These are phyloP conservation scores for Pinus albicaulis DNA, from an alignment of 75 land plant species.

Conservation along the genomic window DNA sequence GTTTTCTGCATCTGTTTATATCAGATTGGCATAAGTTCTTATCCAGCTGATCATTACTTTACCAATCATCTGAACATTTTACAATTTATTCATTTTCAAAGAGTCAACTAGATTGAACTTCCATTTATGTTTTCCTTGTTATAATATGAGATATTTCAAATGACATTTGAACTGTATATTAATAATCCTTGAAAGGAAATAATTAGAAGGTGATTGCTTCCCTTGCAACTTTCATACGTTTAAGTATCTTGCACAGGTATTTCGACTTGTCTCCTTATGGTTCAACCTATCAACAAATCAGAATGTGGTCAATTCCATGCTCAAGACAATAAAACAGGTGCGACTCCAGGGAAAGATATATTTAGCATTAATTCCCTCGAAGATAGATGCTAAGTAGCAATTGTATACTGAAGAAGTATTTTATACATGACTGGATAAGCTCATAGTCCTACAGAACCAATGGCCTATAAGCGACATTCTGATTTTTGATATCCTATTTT, in stretches of 20 bases:
- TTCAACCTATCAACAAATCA: slow-evolving; percentile 67
- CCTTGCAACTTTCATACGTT: neutral
- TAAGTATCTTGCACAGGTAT: slow-evolving; percentile 61
- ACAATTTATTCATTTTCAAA: too few species aligned
- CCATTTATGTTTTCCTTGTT: slow-evolving; percentile 1
- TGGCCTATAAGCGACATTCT: neutral
- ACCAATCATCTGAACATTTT: too few species aligned
- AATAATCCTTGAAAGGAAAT: neutral
- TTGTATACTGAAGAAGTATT: neutral
- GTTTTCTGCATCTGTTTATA: too few species aligned
- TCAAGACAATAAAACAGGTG: slow-evolving; percentile 74
- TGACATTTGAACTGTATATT: too few species aligned
- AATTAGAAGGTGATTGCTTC: neutral
- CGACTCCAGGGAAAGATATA: neutral
- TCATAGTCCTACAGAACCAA: neutral
- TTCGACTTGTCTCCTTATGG: slow-evolving; percentile 96
- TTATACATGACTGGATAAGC: neutral
- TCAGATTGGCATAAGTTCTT: too few species aligned
- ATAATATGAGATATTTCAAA: too few species aligned
- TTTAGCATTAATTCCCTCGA: neutral
- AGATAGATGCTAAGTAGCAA: neutral
- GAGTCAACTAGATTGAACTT: neutral
- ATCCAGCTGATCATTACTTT: too few species aligned
- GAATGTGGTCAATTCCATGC: slow-evolving; percentile 75
- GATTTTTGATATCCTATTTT: neutral